These are phyloP conservation scores for Syncephalastrum monosporum DNA, from an alignment of 371 early-diverging fungal species.

Conservation along the genomic window DNA sequence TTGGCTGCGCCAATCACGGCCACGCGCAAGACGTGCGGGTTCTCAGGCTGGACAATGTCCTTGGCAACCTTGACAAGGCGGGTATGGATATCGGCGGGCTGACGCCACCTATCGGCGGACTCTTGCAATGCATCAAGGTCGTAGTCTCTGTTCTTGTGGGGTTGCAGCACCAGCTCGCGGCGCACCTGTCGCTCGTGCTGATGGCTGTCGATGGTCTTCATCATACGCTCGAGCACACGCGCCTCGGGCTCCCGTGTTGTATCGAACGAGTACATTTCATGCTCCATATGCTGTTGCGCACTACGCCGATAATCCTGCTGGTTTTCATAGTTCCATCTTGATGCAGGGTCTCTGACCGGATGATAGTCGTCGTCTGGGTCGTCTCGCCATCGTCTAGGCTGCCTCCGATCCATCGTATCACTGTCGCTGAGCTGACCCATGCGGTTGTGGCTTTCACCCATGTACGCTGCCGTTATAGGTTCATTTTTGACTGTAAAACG, in stretches of 20 bases:
- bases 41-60: conserved; percentile 58
- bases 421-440: no score
- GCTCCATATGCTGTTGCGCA: no score
- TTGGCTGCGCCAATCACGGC: conserved; percentile 78
- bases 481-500: not conserved
- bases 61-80: conserved; percentile 36
- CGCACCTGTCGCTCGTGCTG: conserved; percentile 4
- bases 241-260: no score
- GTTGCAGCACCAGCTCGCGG: not conserved
- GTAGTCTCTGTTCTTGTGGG: not conserved
- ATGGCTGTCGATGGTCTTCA: not conserved
- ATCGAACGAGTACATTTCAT: no score
- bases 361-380: no score
- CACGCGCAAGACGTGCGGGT: conserved; percentile 62
- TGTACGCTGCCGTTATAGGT: not conserved
- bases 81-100: conserved; percentile 13
- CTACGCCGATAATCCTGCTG: no score
- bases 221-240: no score
- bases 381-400: no score
- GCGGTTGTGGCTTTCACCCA: no score
- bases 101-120: not conserved
- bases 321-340: no score
- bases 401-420: no score
- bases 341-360: no score
- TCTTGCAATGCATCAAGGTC: not conserved